Conservation (phyloP, 2,329 filamentous ascomycete genomes). For the Paecilomyces sp. region DNA sequence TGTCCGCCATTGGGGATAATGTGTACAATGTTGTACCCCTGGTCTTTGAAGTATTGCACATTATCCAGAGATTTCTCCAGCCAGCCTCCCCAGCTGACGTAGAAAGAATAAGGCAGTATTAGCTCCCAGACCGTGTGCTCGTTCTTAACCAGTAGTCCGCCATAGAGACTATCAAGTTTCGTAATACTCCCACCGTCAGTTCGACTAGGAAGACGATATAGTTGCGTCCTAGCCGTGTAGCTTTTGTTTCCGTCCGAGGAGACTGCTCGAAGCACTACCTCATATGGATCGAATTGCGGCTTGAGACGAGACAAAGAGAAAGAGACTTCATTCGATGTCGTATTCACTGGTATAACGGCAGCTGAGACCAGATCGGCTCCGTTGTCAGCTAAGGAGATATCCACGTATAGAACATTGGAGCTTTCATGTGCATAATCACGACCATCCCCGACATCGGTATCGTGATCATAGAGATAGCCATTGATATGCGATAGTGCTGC, state of each 20-base stretch:
- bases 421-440: slow-evolving; percentile 6
- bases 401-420: slow-evolving; percentile 21
- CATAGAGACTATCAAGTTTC: slow-evolving; percentile 42
- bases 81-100: slow-evolving; percentile 35
- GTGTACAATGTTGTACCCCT: slow-evolving; percentile 44
- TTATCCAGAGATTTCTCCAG: slow-evolving; percentile 27
- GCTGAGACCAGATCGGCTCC: slow-evolving; percentile 16
- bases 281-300: slow-evolving; percentile 29
- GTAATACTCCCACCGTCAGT: slow-evolving; percentile 38
- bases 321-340: slow-evolving; percentile 26
- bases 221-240: slow-evolving; percentile 27
- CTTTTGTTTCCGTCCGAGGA: slow-evolving; percentile 22
- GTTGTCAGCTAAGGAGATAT: slow-evolving; percentile 14
- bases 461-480: slow-evolving; percentile 24
- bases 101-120: slow-evolving; percentile 42
- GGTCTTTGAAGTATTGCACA: slow-evolving; percentile 31
- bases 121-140: slow-evolving; percentile 25
- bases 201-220: slow-evolving; percentile 37
- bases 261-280: slow-evolving; percentile 26
- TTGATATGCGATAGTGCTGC: slow-evolving; percentile 32
- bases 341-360: slow-evolving; percentile 26
- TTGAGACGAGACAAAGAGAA: slow-evolving; percentile 26
- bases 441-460: slow-evolving; percentile 10
- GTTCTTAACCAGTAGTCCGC: slow-evolving; percentile 38
- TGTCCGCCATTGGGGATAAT: slow-evolving; percentile 34